Evolutionary conservation across 441 rosid genomes (phyloP).

Genomic region (Populus trichocarpa): DNA sequence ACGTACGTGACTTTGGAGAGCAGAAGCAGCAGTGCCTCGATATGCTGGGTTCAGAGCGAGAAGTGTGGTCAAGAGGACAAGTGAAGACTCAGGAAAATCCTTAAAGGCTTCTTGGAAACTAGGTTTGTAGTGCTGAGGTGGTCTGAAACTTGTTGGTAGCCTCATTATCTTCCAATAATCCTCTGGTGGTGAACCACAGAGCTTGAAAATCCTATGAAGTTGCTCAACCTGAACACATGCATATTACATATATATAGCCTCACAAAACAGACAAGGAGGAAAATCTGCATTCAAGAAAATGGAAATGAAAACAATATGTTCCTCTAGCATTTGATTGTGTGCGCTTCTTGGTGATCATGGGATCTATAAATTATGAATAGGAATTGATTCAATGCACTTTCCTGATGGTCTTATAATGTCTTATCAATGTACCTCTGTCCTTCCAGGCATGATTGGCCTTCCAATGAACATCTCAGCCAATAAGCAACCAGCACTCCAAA

Average conservation of each 20-base stretch:
- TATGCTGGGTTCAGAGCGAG: conserved; percentile 63
- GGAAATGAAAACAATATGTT: background rate
- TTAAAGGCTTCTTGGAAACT: conserved; percentile 60
- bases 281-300: background rate
- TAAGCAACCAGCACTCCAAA: conserved; percentile 90
- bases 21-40: conserved; percentile 77
- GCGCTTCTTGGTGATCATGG: background rate
- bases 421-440: conserved; percentile 57
- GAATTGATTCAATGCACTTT: background rate
- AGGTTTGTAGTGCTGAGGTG: conserved; percentile 62
- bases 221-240: conserved; percentile 63
- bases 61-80: conserved; percentile 47
- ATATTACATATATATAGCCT: too few species aligned
- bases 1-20: conserved; percentile 61
- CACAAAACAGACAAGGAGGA: too few species aligned
- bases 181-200: conserved; percentile 79
- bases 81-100: conserved; percentile 55
- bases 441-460: conserved; percentile 88
- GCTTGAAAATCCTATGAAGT: conserved; percentile 83
- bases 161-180: conserved; percentile 80
- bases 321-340: background rate
- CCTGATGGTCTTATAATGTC: background rate
- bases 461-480: conserved; percentile 77
- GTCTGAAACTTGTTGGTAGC: conserved; percentile 64
- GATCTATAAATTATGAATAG: background rate